Evolutionary conservation across 805 yeast genomes (phyloP).

Genomic region (Kodamaea restingae): DNA sequence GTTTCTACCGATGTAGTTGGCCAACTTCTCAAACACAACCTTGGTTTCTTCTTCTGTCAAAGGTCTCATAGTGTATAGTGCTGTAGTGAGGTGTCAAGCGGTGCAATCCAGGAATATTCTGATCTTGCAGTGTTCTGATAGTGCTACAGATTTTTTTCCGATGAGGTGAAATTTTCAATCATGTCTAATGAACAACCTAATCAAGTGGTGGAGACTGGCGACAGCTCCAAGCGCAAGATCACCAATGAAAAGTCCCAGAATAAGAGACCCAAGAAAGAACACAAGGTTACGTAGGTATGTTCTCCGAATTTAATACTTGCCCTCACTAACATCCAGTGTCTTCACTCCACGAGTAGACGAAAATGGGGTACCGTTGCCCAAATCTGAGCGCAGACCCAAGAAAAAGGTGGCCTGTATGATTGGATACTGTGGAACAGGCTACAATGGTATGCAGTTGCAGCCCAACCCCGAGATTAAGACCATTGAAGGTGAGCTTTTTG

Average conservation of each 20-base stretch:
- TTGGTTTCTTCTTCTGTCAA: slow-evolving; percentile 96
- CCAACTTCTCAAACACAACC: slow-evolving; percentile 91
- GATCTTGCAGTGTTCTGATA: neutral
- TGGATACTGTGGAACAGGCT: slow-evolving; percentile 96
- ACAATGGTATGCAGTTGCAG: slow-evolving; percentile 88
- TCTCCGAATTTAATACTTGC: slow-evolving; percentile 9
- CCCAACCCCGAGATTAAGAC: slow-evolving; percentile 80
- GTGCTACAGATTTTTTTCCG: neutral
- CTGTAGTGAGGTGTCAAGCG: neutral
- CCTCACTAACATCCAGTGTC: slow-evolving; percentile 20
- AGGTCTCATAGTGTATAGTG: slow-evolving; percentile 63
- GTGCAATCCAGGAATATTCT: neutral
- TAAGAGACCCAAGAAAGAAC: slow-evolving; percentile 24
- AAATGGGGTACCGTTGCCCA: slow-evolving; percentile 56
- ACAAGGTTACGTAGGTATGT: slow-evolving; percentile 58
- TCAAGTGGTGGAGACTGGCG: slow-evolving; percentile 4
- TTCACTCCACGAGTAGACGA: slow-evolving; percentile 50
- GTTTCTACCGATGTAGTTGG: slow-evolving; percentile 95
- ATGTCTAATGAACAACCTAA: neutral
- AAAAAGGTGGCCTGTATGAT: slow-evolving; percentile 84
- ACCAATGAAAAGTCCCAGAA: slow-evolving; percentile 17
- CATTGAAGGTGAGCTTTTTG: slow-evolving; percentile 84
- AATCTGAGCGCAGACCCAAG: slow-evolving; percentile 70
- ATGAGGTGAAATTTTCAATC: slow-evolving; percentile 2
- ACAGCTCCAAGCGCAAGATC: slow-evolving; percentile 11